phyloP scores from a whole-genome alignment of 208 protist species.

The Balamuthia mandrillaris region DNA sequence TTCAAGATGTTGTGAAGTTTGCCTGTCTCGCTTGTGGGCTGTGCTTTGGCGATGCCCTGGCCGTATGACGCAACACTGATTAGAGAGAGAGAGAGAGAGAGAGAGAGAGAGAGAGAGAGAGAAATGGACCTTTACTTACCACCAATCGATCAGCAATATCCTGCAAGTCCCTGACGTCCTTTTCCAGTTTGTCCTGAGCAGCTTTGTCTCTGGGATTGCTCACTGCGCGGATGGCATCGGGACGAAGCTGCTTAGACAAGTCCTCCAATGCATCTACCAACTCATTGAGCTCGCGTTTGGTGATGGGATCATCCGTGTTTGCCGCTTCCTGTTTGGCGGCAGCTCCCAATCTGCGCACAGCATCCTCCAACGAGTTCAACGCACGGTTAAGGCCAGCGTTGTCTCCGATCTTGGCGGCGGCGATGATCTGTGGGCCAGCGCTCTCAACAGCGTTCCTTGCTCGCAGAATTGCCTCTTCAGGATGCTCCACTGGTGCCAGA shows the following conservation, averaged over 20 bases:
- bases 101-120: no score
- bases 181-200: neutral
- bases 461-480: no score
- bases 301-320: neutral
- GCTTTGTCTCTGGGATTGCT: slow-evolving; percentile 19
- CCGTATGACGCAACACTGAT: no score
- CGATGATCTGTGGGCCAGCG: neutral
- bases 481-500: no score
- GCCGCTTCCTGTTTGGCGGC: neutral
- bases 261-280: slow-evolving; percentile 5
- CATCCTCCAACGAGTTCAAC: neutral
- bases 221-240: neutral
- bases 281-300: neutral
- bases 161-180: neutral
- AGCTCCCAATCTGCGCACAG: neutral
- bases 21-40: no score
- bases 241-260: neutral
- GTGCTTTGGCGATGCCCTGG: no score
- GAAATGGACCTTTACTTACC: no score
- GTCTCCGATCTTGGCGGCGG: neutral
- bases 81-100: no score
- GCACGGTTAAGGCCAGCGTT: neutral
- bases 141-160: no score
- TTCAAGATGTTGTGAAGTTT: no score
- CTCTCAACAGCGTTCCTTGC: no score